These are phyloP conservation scores for Aspergillus tubingensis DNA, from an alignment of 2,329 filamentous ascomycete species.

Conservation along the genomic window DNA sequence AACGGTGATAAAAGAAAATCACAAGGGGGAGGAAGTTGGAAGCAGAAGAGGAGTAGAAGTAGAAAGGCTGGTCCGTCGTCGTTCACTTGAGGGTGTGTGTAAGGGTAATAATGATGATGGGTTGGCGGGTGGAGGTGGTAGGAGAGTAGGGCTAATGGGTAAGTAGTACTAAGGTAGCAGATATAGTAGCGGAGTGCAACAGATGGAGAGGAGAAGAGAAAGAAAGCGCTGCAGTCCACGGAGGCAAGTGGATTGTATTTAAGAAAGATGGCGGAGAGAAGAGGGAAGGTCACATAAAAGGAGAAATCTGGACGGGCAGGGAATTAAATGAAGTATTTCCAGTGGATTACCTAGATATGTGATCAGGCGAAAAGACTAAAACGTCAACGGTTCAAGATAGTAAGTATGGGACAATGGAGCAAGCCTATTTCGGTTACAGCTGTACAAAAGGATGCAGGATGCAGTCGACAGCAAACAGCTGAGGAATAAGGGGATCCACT, in stretches of 20 bases:
- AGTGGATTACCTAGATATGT: conserved; percentile 39
- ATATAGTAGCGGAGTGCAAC: not conserved
- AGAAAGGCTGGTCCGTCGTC: not conserved
- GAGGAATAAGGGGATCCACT: conserved; percentile 34
- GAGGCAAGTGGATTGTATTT: conserved; percentile 7
- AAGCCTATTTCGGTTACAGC: conserved; percentile 38
- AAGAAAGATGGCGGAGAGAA: conserved; percentile 1
- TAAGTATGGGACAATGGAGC: conserved; percentile 19
- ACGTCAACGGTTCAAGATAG: conserved; percentile 35
- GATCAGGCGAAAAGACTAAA: conserved; percentile 34
- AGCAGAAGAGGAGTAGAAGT: not conserved
- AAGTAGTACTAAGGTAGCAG: conserved; percentile 5
- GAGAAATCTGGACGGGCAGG: conserved; percentile 28
- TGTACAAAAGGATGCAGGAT: conserved; percentile 36
- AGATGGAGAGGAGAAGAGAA: conserved; percentile 12
- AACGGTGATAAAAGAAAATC: conserved; percentile 1
- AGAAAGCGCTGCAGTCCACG: conserved; percentile 6
- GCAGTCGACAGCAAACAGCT: conserved; percentile 40
- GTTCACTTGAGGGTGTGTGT: not conserved
- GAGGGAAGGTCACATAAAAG: conserved; percentile 14
- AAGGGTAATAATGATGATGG: not conserved
- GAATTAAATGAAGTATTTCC: conserved; percentile 30
- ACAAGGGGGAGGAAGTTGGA: not conserved
- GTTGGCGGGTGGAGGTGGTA: not conserved
- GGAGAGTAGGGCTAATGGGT: conserved; percentile 3